phyloP scores from a whole-genome alignment of 2,329 filamentous ascomycete genomes.

The Penicillium sp. region DNA sequence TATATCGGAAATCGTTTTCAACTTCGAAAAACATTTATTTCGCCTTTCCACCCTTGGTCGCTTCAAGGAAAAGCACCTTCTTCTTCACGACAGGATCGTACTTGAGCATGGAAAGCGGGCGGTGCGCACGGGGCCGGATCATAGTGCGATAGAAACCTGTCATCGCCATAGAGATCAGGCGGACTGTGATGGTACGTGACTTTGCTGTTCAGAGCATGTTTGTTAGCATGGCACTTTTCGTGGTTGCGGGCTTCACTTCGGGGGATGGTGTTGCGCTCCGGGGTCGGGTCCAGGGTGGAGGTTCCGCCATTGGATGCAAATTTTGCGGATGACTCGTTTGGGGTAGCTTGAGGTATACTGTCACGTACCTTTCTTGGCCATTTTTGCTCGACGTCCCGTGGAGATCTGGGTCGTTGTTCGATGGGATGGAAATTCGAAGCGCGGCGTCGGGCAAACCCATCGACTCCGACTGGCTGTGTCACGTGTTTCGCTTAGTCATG shows the following conservation, averaged over 20 bases:
- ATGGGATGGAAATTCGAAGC: conserved; percentile 25
- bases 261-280: not conserved
- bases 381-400: conserved; percentile 29
- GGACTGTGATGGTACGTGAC: conserved; percentile 89
- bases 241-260: not conserved
- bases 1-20: not conserved
- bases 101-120: conserved; percentile 95
- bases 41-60: conserved; percentile 75
- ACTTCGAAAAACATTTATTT: conserved; percentile 36
- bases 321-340: not conserved
- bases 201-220: conserved; percentile 65
- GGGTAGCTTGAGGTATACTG: no score
- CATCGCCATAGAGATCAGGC: conserved; percentile 97
- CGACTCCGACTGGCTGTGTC: not conserved
- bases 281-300: not conserved
- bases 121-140: conserved; percentile 76
- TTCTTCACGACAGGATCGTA: conserved; percentile 97
- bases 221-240: conserved; percentile 16
- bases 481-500: conserved; percentile 24
- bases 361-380: conserved; percentile 32
- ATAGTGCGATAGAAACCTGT: conserved; percentile 97
- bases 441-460: conserved; percentile 22
- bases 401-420: conserved; percentile 21
- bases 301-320: not conserved
- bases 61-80: conserved; percentile 94